These are phyloP conservation scores for Puccinia polysora DNA, from an alignment of 1,284 basidiomycete species.

Conservation along the genomic window DNA sequence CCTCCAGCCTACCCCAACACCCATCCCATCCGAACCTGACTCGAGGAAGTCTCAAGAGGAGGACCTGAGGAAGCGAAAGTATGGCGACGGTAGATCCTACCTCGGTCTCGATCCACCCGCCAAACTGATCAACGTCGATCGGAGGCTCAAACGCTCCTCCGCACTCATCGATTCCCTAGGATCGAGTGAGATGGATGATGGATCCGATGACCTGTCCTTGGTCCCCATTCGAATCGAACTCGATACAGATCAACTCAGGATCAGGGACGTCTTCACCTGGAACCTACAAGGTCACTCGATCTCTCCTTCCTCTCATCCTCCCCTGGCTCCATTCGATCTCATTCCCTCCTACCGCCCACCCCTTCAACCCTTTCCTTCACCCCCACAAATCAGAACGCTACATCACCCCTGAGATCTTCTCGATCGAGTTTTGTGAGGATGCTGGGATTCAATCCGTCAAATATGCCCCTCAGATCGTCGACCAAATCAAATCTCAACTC, in stretches of 20 bases:
- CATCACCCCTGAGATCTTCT: constrained; percentile 77
- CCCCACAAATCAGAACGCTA: constrained; percentile 56
- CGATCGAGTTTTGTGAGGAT: constrained; percentile 78
- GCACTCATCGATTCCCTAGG: constrained; percentile 20
- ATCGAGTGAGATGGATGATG: constrained; percentile 49
- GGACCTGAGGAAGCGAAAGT: constrained; percentile 18
- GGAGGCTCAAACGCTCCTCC: neutral
- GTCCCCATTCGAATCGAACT: constrained; percentile 92
- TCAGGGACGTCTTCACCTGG: constrained; percentile 96
- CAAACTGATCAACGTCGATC: constrained; percentile 66
- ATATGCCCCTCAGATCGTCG: constrained; percentile 72
- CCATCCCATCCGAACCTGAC: neutral
- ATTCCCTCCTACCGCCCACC: constrained; percentile 19
- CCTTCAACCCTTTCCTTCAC: neutral
- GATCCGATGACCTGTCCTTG: constrained; percentile 56
- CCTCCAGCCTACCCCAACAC: constrained; percentile 10
- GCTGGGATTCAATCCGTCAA: constrained; percentile 67
- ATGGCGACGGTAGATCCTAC: constrained; percentile 68
- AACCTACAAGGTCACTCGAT: constrained; percentile 65
- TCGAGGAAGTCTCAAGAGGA: constrained; percentile 5
- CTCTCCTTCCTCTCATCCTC: too few species aligned
- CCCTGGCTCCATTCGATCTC: neutral
- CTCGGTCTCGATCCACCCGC: constrained; percentile 78
- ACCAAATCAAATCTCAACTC: constrained; percentile 80
- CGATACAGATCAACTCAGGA: constrained; percentile 81